A percentile compares a stretch with the other conserved stretches of the same genome.
phyloP scores from a whole-genome alignment of 2,329 filamentous ascomycete species.

The Stagonosporopsis vannaccii region DNA sequence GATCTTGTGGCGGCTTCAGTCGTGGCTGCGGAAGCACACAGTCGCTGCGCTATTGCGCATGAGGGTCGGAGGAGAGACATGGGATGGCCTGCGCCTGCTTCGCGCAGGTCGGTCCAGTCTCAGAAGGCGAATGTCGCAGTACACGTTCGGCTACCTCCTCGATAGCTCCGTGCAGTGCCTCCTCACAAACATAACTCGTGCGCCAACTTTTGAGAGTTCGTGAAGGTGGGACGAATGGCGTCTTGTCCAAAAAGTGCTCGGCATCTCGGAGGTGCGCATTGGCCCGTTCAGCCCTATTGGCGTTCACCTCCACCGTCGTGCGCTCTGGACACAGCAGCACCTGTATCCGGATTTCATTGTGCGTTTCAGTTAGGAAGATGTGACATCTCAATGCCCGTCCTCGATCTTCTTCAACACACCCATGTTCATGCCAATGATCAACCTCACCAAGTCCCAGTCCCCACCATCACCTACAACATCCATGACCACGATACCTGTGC shows the following conservation, averaged over 20 bases:
- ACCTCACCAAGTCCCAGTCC: slow-evolving; percentile 89
- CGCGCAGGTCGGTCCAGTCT: background rate
- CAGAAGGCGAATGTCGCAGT: background rate
- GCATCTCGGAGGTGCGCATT: slow-evolving; percentile 23
- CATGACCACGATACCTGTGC: slow-evolving; percentile 87
- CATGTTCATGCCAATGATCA: slow-evolving; percentile 91
- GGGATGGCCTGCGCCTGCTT: slow-evolving; percentile 19
- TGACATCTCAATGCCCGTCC: background rate
- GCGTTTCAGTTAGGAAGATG: background rate
- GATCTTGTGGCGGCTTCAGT: slow-evolving; percentile 19
- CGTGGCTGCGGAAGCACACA: slow-evolving; percentile 30
- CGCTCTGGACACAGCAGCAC: no score
- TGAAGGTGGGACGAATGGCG: slow-evolving; percentile 1
- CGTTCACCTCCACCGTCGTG: background rate
- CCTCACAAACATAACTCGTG: slow-evolving; percentile 16
- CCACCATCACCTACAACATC: slow-evolving; percentile 90
- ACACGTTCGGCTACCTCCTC: background rate
- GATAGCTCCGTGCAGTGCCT: background rate
- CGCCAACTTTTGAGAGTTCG: background rate
- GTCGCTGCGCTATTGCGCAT: slow-evolving; percentile 38
- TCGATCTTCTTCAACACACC: slow-evolving; percentile 50
- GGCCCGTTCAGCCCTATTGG: slow-evolving; percentile 1
- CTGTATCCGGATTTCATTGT: no score
- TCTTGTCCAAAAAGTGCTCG: slow-evolving; percentile 24
- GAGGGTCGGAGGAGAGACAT: slow-evolving; percentile 42